Percentiles rank a stretch among this genome's conserved stretches.
phyloP scores from a whole-genome alignment of 305 asterid species.

The Petunia hybrid region DNA sequence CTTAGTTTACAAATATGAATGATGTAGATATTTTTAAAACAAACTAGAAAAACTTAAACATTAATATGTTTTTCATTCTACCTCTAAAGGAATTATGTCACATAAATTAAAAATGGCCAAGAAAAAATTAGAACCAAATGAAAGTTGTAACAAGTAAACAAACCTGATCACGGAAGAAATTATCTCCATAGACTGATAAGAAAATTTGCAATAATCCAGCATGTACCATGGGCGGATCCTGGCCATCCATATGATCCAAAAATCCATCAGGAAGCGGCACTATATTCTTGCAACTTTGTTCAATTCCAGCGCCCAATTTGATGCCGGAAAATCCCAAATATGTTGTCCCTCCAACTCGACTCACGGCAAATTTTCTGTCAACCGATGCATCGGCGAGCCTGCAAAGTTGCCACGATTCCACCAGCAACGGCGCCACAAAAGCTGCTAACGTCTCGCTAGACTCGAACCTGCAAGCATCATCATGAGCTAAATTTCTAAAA shows the following conservation, averaged over 20 bases:
- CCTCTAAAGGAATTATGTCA: no score
- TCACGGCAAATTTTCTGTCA: slow-evolving; percentile 46
- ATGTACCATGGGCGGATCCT: slow-evolving; percentile 64
- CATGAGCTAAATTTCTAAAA: background rate
- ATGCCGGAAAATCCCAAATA: slow-evolving; percentile 79
- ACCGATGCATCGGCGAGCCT: slow-evolving; percentile 51
- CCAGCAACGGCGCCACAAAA: slow-evolving; percentile 70
- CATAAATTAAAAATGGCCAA: no score
- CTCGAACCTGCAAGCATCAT: slow-evolving; percentile 64
- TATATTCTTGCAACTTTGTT: slow-evolving; percentile 50
- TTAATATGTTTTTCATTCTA: no score
- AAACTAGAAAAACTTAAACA: no score
- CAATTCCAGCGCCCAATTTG: slow-evolving; percentile 54
- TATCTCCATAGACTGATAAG: slow-evolving; percentile 44
- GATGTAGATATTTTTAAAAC: no score
- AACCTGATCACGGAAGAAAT: slow-evolving; percentile 64
- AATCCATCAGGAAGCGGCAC: slow-evolving; percentile 56
- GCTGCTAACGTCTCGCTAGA: slow-evolving; percentile 80
- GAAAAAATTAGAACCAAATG: no score
- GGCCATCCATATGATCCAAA: slow-evolving; percentile 43
- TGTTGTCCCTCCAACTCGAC: slow-evolving; percentile 51
- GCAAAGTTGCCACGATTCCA: slow-evolving; percentile 74
- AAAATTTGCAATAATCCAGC: slow-evolving; percentile 67
- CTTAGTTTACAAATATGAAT: no score
- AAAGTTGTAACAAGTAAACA: background rate